Percentiles rank a stretch among this genome's conserved stretches.
Evolutionary conservation across 306 rosid species (phyloP).

Genomic region (Cicer yamashitae): DNA sequence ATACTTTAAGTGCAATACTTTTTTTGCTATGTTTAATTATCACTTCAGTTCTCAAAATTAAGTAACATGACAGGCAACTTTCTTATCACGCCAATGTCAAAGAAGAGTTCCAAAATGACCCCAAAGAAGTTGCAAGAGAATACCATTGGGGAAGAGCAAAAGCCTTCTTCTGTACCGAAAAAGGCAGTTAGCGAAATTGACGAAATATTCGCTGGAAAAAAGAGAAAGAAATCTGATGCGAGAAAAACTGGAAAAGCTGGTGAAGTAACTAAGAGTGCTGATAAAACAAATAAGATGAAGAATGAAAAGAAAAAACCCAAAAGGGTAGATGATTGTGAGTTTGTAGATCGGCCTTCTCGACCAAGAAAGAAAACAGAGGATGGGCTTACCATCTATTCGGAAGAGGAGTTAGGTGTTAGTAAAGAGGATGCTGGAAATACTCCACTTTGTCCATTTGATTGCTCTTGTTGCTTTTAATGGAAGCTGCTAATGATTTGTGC

Average conservation of each 20-base stretch:
- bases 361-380: conserved; percentile 63
- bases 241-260: conserved; percentile 30
- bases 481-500: not conserved
- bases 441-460: conserved; percentile 85
- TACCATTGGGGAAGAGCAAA: conserved; percentile 46
- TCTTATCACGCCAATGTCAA: conserved; percentile 46
- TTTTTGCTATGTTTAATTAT: not conserved
- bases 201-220: conserved; percentile 69
- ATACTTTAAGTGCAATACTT: not conserved
- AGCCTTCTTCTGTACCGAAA: conserved; percentile 43
- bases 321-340: conserved; percentile 42
- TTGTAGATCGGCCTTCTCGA: conserved; percentile 47
- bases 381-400: conserved; percentile 66
- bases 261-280: conserved; percentile 39
- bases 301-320: conserved; percentile 44
- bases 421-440: conserved; percentile 75
- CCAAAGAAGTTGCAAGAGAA: conserved; percentile 46
- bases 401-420: conserved; percentile 70
- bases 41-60: conserved; percentile 9
- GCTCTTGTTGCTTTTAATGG: conserved; percentile 80
- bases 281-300: conserved; percentile 53
- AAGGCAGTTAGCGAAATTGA: conserved; percentile 64
- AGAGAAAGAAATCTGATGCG: conserved; percentile 59
- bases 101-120: conserved; percentile 34
- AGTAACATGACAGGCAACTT: conserved; percentile 42